Evolutionary conservation across 169 alveolate genomes (phyloP).

Genomic region (Plasmodium vivax): DNA sequence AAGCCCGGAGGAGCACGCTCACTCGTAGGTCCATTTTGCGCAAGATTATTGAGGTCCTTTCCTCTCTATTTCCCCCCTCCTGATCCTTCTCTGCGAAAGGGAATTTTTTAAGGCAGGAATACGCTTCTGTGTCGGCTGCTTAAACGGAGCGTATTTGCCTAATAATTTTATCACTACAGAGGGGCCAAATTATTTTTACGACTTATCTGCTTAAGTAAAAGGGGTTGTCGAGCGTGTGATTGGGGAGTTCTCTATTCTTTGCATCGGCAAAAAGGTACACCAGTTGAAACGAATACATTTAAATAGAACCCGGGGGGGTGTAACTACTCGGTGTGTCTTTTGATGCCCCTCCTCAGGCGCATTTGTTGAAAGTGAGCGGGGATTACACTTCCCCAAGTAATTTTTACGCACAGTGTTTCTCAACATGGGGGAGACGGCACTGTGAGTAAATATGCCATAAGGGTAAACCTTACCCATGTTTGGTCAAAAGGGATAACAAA

Average conservation of each 20-base stretch:
- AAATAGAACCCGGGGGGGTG: background rate
- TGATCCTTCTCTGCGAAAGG: background rate
- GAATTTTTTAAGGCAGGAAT: background rate
- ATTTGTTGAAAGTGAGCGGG: background rate
- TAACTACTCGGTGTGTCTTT: slow-evolving; percentile 8
- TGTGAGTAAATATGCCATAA: background rate
- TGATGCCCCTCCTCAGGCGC: background rate
- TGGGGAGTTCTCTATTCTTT: background rate
- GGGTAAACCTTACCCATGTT: background rate
- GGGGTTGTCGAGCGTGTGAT: background rate
- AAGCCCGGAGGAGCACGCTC: background rate
- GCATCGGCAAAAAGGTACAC: background rate
- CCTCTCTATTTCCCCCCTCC: background rate
- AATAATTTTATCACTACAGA: background rate
- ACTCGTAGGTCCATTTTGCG: background rate
- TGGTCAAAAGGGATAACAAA: background rate
- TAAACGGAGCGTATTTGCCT: background rate
- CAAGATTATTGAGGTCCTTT: background rate
- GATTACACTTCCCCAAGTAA: background rate
- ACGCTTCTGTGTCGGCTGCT: background rate
- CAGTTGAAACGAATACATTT: background rate
- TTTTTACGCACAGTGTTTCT: background rate
- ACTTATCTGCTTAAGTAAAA: background rate
- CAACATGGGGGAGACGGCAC: background rate
- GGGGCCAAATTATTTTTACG: background rate